Evolutionary conservation across 805 yeast genomes (phyloP), one percentile per base, ranked within the genome.

Genomic region (Lipomyces anomalus): DNA sequence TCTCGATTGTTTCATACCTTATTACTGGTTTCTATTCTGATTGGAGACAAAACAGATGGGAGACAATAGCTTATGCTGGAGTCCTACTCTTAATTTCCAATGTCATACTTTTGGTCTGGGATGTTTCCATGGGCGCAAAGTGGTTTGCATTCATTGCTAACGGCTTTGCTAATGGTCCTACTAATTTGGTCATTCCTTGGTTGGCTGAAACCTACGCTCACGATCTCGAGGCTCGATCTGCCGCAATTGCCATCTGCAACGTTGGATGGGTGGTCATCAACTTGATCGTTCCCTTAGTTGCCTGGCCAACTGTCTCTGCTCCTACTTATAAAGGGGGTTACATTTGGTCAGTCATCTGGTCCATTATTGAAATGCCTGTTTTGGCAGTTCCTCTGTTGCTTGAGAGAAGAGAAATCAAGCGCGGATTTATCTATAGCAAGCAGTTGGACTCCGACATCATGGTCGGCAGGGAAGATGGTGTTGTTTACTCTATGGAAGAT

Each of bases 61-160:
- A 50, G 22, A 20, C 45, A 1, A 33, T 50, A 36, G 6, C 43
- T 16, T 21, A 26, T 6, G 42, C 37, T n/a, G 54, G 48, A 11
- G 22, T 50, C 16, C 35, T 52, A 13, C 38, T 45, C 17, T 26
- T 46, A 18, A 34, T 45, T 20, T 43, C 51, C 46, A 76, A 76
- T 51, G 63, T 70, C 4, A 63, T 78, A 34, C 61, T 78, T 44
- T 75, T 80, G 2, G 74, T 69, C 6, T 79, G 82, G 82, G 40
- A 73, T 40, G 73, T 79, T 4, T 67, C 74, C 1, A 75, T 75
- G 52, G 59, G 70, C 5, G 79, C 76, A 4, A 78, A 74, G 57
- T 76, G 80, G 78, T 78, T 76, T 63, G 83, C 79, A 1, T 78
- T 70, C 43, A 38, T 50, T 23, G 42, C 39, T 16, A 46, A 47